These are phyloP conservation scores for Penicillium digitatum DNA, from an alignment of 2,329 filamentous ascomycete genomes.

Conservation along the genomic window DNA sequence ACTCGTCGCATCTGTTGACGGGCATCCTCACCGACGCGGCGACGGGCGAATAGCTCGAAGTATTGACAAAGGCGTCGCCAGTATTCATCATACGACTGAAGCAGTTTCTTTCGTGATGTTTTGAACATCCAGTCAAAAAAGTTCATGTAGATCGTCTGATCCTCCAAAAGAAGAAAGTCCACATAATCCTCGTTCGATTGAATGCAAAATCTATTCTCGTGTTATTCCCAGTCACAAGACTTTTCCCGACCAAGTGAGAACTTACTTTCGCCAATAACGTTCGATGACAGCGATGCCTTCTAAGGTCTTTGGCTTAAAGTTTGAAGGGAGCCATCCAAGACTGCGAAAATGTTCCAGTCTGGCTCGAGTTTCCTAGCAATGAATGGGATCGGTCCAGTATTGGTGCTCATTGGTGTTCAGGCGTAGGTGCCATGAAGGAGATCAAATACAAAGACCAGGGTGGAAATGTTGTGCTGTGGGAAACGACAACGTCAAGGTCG, in stretches of 20 bases:
- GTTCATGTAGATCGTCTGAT: constrained; percentile 26
- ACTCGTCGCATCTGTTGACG: constrained; percentile 25
- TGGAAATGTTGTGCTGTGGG: constrained; percentile 1
- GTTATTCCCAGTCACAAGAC: constrained; percentile 9
- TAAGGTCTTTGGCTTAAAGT: too few species aligned
- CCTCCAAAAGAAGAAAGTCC: constrained; percentile 21
- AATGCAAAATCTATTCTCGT: constrained; percentile 23
- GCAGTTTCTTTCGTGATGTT: constrained; percentile 21
- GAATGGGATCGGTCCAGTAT: constrained; percentile 25
- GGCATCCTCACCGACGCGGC: constrained; percentile 17
- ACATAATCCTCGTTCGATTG: constrained; percentile 24
- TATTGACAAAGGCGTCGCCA: constrained; percentile 24
- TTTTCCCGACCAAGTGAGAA: too few species aligned
- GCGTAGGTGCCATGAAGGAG: constrained; percentile 8
- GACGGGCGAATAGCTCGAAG: constrained; percentile 21
- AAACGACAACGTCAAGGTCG: constrained; percentile 2
- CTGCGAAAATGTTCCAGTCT: constrained; percentile 24
- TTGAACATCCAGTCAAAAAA: constrained; percentile 29
- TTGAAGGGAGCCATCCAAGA: too few species aligned
- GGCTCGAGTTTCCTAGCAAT: constrained; percentile 24
- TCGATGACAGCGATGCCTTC: too few species aligned
- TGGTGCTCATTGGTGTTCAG: constrained; percentile 18
- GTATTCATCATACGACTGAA: constrained; percentile 26
- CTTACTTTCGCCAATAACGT: too few species aligned
- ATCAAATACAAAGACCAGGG: constrained; percentile 7